Base-by-base conservation (phyloP, 805 yeast genomes). In the Spathaspora sp. region DNA sequence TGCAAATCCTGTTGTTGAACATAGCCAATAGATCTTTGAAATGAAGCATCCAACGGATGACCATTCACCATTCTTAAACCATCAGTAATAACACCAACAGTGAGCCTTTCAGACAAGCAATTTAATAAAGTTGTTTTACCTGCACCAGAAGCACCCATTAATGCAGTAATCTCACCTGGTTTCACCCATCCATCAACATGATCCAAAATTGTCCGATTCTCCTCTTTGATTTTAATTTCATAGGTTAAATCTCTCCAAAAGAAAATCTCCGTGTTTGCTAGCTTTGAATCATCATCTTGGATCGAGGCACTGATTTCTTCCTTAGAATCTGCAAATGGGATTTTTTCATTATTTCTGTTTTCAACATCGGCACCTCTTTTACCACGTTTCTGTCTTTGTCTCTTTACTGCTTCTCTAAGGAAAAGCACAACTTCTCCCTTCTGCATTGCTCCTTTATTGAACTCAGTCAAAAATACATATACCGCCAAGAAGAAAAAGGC, bases 71-170 rank as follows among this genome's bases (percentile, higher is more conserved):
- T 80, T 10, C 93, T 80, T 1, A 71, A 64, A 16, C 97, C 97
- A 65, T 39, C 60, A 1, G 73, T 58, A 9, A 82, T 77, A 0
- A 57, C 55, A 1, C 99, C 99, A 35, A 83, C 78, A 62, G 92
- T 93, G 62, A 83, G 81, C 64, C 92, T 94, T 46, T 85, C 87
- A 0, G 98, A 97, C 51, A 94, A 72, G 52, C 93, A 91, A 63
- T 94, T 98, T 48, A 94, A 72, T 44, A 94, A 70, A 0, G 99
- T 93, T 0, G 99, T 93, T 65, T 94, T 94, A 49, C 99, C 99
- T 11, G 99, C 98, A 48, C 99, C 99, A 0, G 97, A 92, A 1
- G 97, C 97, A 43, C 99, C 99, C 96, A 94, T 89, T 42, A 94
- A 90, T 0, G 99, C 98, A 64, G 91, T 66, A 55, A 96, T 87